Evolutionary conservation across 2,329 filamentous ascomycete genomes (phyloP), one percentile per base, ranked within the genome.

Genomic region (Paracorniculantispora psalliotae): DNA sequence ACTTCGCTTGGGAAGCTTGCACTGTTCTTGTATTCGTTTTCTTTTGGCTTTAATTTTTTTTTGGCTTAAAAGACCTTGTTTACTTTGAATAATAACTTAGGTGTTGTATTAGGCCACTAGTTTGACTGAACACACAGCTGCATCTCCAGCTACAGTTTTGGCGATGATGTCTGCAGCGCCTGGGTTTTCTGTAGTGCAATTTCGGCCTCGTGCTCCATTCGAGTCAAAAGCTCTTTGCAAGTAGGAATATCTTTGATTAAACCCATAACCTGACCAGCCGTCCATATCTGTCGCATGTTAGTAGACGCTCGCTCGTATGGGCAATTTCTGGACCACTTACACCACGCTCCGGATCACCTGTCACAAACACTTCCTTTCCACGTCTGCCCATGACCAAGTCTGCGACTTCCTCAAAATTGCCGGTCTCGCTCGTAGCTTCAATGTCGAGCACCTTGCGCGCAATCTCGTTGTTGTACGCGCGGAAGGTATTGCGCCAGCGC

Each of bases 241-340:
- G 87, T 90, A 7, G 89, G 89, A 58, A 92, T 90, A 67, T 93
- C 90, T 66, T 93, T 85, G 62, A 93, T 93, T 59, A 93, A 72
- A 5, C 90, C 90, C 64, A 99, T 96, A 64, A 97, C 93, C 72
- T 96, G 93, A 8, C 94, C 94, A 8, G 93, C 92, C 19, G 93
- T 97, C 94, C 94, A 97, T 35, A 53, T 43, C 50, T 53, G 10
- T 17, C 12, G 13, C 23, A 15, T 5, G 23, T 47, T 47, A 47
- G 44, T 10, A n/a, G n/a, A n/a, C 15, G 15, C 21, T 19, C 10
- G 6, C 19, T 13, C 19, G 26, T 9, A 4, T 19, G 7, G 33
- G 19, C 25, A 43, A 7, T 2, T n/a, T 12, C 13, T 4, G 9
- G 2, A 43, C 15, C 17, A 53, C 50, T 53, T 53, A 97, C 92